Evolutionary conservation across 2,329 filamentous ascomycete species (phyloP).

Genomic region (Ophiocordyceps camponoti-leonardi): DNA sequence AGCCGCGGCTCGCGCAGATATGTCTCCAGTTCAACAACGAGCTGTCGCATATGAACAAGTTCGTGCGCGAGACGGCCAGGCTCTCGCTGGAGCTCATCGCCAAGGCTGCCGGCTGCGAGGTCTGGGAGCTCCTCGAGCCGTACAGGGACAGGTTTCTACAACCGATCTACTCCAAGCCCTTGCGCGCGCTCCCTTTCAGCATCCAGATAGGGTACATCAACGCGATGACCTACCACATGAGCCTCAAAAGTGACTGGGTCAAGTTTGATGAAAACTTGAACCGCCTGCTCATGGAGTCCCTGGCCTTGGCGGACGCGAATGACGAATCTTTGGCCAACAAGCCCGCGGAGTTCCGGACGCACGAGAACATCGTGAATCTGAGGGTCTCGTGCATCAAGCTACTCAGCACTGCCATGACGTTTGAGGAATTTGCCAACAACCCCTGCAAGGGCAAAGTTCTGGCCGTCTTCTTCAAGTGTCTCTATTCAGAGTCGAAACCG

Average conservation of each 20-base stretch:
- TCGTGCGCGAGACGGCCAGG: constrained; percentile 78
- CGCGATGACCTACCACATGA: constrained; percentile 88
- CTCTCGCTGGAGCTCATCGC: constrained; percentile 67
- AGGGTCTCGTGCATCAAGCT: constrained; percentile 88
- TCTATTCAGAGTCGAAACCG: constrained; percentile 83
- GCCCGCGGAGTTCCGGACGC: constrained; percentile 84
- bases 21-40: constrained; percentile 78
- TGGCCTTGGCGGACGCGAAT: constrained; percentile 85
- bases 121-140: constrained; percentile 77
- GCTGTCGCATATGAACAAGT: constrained; percentile 86
- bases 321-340: constrained; percentile 89
- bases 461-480: constrained; percentile 90
- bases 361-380: constrained; percentile 80
- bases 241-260: constrained; percentile 74
- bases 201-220: constrained; percentile 98
- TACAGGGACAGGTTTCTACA: constrained; percentile 80
- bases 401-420: constrained; percentile 80
- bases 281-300: constrained; percentile 77
- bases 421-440: constrained; percentile 75
- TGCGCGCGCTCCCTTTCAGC: constrained; percentile 81
- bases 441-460: constrained; percentile 57
- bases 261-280: constrained; percentile 86
- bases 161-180: constrained; percentile 87
- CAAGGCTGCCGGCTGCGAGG: constrained; percentile 56
- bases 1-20: constrained; percentile 52